Percentiles rank a stretch among this genome's conserved stretches.
Evolutionary conservation across 495 filamentous ascomycete species (phyloP).

Genomic region (Lepidopterella palustris): DNA sequence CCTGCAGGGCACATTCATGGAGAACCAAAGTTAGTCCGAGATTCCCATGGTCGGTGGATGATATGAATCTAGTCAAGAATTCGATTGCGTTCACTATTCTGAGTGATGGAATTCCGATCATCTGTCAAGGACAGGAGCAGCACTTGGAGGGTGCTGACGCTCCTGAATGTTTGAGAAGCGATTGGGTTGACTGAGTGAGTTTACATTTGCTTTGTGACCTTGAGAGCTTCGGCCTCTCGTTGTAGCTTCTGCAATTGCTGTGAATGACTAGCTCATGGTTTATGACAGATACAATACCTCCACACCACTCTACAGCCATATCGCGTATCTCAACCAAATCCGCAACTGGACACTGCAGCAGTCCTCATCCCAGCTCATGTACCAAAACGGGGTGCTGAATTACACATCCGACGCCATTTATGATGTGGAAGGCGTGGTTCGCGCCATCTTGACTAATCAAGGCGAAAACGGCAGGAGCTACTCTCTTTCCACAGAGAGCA

Average conservation of each 20-base stretch:
- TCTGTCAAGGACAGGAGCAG: constrained; percentile 66
- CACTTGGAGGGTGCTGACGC: constrained; percentile 49
- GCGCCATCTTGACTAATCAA: constrained; percentile 10
- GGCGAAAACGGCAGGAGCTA: constrained; percentile 8
- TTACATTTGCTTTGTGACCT: constrained; percentile 40
- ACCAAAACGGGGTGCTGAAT: neutral
- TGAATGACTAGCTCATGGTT: too few relatives aligned
- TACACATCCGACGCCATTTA: constrained; percentile 3
- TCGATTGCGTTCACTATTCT: constrained; percentile 64
- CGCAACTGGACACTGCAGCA: constrained; percentile 1
- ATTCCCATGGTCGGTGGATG: constrained; percentile 52
- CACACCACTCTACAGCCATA: constrained; percentile 12
- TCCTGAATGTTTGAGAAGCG: constrained; percentile 61
- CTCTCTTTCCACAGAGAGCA: constrained; percentile 5
- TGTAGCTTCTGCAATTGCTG: too few relatives aligned
- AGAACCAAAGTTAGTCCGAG: constrained; percentile 73
- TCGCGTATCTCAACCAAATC: constrained; percentile 12
- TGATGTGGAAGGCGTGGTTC: constrained; percentile 1
- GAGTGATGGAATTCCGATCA: constrained; percentile 56
- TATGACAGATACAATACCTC: neutral
- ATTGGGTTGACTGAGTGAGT: constrained; percentile 45
- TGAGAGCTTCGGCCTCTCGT: too few relatives aligned
- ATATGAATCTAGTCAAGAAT: constrained; percentile 55
- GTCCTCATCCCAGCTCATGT: neutral
- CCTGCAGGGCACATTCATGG: constrained; percentile 60